Evolutionary conservation across 495 filamentous ascomycete genomes (phyloP).

Genomic region (Staphylotrichum longicolle): DNA sequence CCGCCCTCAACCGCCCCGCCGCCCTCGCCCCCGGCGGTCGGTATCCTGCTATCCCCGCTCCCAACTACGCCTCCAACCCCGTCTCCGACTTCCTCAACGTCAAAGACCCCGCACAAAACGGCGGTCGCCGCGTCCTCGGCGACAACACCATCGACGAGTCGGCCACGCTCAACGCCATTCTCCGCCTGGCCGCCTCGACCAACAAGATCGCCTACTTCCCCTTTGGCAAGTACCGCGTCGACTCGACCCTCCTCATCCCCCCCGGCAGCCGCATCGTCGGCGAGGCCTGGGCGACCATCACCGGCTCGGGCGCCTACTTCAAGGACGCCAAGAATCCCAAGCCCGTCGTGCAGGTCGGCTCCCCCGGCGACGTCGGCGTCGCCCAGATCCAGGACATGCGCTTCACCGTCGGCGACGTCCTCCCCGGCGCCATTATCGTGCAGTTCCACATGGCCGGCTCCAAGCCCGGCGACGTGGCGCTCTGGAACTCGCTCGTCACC

Average conservation of each 20-base stretch:
- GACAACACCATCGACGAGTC: constrained; percentile 42
- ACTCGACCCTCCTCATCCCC: constrained; percentile 51
- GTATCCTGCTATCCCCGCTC: constrained; percentile 37
- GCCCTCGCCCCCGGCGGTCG: constrained; percentile 35
- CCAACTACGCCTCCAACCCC: constrained; percentile 38
- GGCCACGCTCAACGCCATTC: constrained; percentile 39
- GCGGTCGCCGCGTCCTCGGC: constrained; percentile 38
- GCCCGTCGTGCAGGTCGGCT: constrained; percentile 60
- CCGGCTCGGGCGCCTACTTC: constrained; percentile 51
- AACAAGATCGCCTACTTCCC: constrained; percentile 49
- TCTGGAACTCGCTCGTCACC: constrained; percentile 61
- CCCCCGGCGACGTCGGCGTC: constrained; percentile 53
- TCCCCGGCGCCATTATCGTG: constrained; percentile 49
- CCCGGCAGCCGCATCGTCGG: constrained; percentile 53
- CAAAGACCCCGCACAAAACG: constrained; percentile 44
- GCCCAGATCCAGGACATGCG: constrained; percentile 60
- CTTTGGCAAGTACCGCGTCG: constrained; percentile 50
- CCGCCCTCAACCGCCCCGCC: constrained; percentile 28
- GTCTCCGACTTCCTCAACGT: constrained; percentile 44
- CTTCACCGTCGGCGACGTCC: constrained; percentile 45
- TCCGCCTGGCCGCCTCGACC: constrained; percentile 34
- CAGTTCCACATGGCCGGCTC: constrained; percentile 59
- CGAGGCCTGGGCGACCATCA: constrained; percentile 50
- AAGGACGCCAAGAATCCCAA: constrained; percentile 48
- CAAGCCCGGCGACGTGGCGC: constrained; percentile 54